A percentile compares a stretch with the other conserved stretches of the same genome.
Conservation (phyloP, 2,329 filamentous ascomycete species). For the Cladosporium velox region DNA sequence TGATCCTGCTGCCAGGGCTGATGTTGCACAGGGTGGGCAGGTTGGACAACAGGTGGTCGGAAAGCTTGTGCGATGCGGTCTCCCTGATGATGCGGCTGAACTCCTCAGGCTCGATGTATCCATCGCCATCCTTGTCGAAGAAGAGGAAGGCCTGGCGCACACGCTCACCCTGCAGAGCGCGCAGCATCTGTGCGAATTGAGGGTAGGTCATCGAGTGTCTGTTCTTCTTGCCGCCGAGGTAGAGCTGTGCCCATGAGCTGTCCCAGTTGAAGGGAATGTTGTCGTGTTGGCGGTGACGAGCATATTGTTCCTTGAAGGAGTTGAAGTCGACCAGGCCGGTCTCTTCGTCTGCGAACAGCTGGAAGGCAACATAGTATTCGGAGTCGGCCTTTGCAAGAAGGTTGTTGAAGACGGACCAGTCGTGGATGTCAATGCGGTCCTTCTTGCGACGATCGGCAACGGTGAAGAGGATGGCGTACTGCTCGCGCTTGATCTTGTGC, state of each 20-base stretch:
- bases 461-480: constrained; percentile 89
- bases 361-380: constrained; percentile 98
- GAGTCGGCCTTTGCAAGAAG: constrained; percentile 91
- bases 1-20: constrained; percentile 86
- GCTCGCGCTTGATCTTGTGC: constrained; percentile 97
- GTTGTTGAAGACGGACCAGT: constrained; percentile 95
- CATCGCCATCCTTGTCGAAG: constrained; percentile 88
- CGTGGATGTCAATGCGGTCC: constrained; percentile 74
- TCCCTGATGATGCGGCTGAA: constrained; percentile 96
- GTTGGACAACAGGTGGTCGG: constrained; percentile 90
- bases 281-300: constrained; percentile 80
- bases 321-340: constrained; percentile 87
- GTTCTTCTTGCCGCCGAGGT: constrained; percentile 84
- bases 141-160: constrained; percentile 92
- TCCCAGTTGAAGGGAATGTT: constrained; percentile 96
- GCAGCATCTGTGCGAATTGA: constrained; percentile 97
- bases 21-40: constrained; percentile 94
- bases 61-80: constrained; percentile 93
- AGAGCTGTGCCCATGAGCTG: constrained; percentile 92
- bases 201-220: constrained; percentile 91
- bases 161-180: constrained; percentile 91
- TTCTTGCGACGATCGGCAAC: constrained; percentile 79
- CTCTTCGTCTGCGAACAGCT: constrained; percentile 85
- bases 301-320: constrained; percentile 80
- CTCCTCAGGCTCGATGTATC: constrained; percentile 92